Evolutionary conservation across 306 rosid genomes (phyloP), one percentile per base, ranked within the genome.

Genomic region (Vicia faba): DNA sequence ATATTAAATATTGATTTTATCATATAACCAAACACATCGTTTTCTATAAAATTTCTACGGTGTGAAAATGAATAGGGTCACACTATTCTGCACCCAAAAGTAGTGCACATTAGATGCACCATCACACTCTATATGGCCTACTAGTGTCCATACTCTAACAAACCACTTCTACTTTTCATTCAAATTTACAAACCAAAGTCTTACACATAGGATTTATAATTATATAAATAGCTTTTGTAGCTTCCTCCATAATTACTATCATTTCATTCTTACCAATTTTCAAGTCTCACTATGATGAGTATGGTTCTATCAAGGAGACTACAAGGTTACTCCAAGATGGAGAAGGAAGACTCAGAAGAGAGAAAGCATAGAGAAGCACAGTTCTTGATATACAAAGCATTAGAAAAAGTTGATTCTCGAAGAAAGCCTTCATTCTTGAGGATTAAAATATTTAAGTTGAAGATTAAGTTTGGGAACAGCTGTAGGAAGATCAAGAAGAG

Each of bases 331-430:
- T 73, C 85, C 5, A 88, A 79, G 85, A 66, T 91, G 61, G 86
- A 88, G 7, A 83, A 85, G 83, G 97, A 88, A 59, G 91, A 91
- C 58, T 82, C 81, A 5, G 91, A 88, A 71, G 92, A 82, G 73
- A 65, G 19, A 61, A 77, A 53, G 16, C 97, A 81, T 43, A 64
- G 83, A 53, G 58, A 75, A 69, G 91, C 92, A 6, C 92, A 84
- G 77, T 88, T 91, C 77, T 78, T 91, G 63, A 81, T 91, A 75
- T 76, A 86, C 79, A 86, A 83, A 49, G 77, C 23, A 38, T 25
- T 91, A 78, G 82, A 79, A 41, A 75, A 77, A 70, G 91, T 77
- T 25, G 87, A 91, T 56, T 58, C 43, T 53, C 38, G 61, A 38
- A 77, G 80, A 44, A 80, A 67, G 50, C 73, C 84, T 13, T 81